These are phyloP conservation scores for Aphanomyces cochlioides DNA, from an alignment of 352 stramenopile genomes.

Conservation along the genomic window DNA sequence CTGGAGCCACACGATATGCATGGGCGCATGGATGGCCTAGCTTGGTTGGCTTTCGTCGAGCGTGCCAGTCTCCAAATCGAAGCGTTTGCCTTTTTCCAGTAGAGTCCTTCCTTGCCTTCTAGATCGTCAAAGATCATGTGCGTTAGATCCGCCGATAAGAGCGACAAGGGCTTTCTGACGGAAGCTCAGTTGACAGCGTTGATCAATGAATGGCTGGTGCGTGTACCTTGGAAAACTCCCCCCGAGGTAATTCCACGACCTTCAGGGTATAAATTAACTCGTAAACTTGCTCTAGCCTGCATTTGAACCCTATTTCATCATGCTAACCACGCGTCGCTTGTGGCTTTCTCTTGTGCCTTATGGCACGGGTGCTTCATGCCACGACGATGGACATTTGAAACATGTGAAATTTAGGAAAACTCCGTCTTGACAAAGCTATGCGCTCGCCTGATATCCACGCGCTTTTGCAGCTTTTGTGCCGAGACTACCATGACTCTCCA, in stretches of 20 bases:
- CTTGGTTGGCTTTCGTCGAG: conserved; percentile 10
- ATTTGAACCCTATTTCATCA: conserved; percentile 15
- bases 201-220: conserved; percentile 3
- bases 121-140: background rate
- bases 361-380: background rate
- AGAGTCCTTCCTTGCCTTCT: conserved; percentile 4
- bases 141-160: background rate
- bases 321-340: background rate
- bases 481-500: conserved; percentile 6
- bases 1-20: conserved; percentile 13
- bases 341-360: conserved; percentile 25
- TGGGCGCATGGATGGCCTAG: conserved; percentile 22
- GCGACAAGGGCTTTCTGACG: background rate
- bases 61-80: background rate
- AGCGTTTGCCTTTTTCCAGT: conserved; percentile 9
- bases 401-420: conserved; percentile 18
- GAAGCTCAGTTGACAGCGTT: conserved; percentile 7
- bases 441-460: conserved; percentile 2
- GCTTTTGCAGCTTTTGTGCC: background rate
- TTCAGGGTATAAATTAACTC: background rate
- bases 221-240: conserved; percentile 5
- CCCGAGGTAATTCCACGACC: conserved; percentile 8
- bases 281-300: background rate
- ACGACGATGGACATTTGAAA: background rate
- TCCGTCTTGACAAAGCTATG: conserved; percentile 9